Evolutionary conservation across 495 filamentous ascomycete species (phyloP).

Genomic region (Penicillium lividum): DNA sequence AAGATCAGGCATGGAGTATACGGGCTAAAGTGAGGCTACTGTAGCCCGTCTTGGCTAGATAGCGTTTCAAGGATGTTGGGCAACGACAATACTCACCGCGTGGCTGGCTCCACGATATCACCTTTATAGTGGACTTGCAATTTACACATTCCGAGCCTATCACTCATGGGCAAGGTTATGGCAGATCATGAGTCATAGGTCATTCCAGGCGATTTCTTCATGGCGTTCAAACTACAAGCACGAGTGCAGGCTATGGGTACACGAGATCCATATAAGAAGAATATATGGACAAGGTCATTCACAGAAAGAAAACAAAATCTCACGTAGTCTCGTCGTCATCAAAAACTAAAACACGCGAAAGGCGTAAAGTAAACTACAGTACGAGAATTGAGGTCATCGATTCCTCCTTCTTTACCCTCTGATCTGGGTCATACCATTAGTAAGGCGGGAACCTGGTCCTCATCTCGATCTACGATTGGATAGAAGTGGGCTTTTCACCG

Average conservation of each 20-base stretch:
- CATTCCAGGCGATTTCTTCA: conserved; percentile 1
- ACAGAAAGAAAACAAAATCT: neutral
- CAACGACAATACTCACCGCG: conserved; percentile 14
- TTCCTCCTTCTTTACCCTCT: neutral
- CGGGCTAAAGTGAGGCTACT: conserved; percentile 26
- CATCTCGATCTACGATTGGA: conserved; percentile 22
- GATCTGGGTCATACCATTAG: neutral
- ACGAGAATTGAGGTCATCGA: conserved; percentile 4
- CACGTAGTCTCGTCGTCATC: neutral
- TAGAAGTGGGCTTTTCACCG: conserved; percentile 24
- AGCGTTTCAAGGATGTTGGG: conserved; percentile 22
- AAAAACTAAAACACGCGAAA: neutral
- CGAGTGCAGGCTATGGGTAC: neutral
- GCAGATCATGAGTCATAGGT: conserved; percentile 1
- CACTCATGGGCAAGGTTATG: neutral
- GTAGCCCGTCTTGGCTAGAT: conserved; percentile 7
- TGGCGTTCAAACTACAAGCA: neutral
- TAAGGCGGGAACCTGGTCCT: neutral
- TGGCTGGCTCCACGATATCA: conserved; percentile 11
- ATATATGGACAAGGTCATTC: neutral
- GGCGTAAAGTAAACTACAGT: neutral
- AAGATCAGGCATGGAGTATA: conserved; percentile 22
- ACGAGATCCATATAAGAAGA: neutral
- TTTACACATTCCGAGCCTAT: neutral
- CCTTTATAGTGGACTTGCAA: neutral